Base-by-base conservation (phyloP, 805 yeast genomes). In the Deakozyma indianensis region DNA sequence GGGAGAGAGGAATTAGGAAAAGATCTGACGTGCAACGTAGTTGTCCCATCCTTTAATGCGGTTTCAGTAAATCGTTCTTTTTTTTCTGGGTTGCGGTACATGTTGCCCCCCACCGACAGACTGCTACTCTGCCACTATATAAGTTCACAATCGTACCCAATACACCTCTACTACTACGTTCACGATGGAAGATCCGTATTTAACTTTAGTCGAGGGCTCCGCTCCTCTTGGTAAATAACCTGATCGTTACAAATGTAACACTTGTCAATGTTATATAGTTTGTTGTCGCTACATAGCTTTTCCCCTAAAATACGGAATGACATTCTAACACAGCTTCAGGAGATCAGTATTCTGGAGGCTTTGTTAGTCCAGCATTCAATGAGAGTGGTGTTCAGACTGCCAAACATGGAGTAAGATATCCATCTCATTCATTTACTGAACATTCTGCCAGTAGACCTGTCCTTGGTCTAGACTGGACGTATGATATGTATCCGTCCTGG, bases 291-390 rank as follows among this genome's bases (percentile, higher is more conserved):
- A 25, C 14, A 25, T 25, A 25, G 28, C 28, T 25, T 25, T 9
- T 25, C 7, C 14, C 28, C 7, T n/a, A n/a, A n/a, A n/a, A n/a
- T n/a, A n/a, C n/a, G n/a, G n/a, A n/a, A n/a, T n/a, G n/a, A n/a
- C n/a, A n/a, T 32, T n/a, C 38, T 32, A 32, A 32, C 38, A 14
- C 38, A 32, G n/a, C n/a, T n/a, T n/a, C n/a, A n/a, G n/a, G n/a
- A n/a, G 38, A 32, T n/a, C 38, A 32, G 5, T n/a, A 11, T 7
- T 32, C 38, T 32, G 18, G 18, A 5, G 38, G 38, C 11, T 32
- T 32, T 32, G 18, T 32, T 32, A 32, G 38, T 32, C 38, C 38
- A 32, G 38, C 38, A 5, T 32, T 32, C 18, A 32, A 32, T 20
- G 38, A 14, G 5, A 32, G 18, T n/a, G 38, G 38, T 32, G 18